Evolutionary conservation across 2,329 filamentous ascomycete genomes (phyloP).

Genomic region (Scolecobasidium constrictum): DNA sequence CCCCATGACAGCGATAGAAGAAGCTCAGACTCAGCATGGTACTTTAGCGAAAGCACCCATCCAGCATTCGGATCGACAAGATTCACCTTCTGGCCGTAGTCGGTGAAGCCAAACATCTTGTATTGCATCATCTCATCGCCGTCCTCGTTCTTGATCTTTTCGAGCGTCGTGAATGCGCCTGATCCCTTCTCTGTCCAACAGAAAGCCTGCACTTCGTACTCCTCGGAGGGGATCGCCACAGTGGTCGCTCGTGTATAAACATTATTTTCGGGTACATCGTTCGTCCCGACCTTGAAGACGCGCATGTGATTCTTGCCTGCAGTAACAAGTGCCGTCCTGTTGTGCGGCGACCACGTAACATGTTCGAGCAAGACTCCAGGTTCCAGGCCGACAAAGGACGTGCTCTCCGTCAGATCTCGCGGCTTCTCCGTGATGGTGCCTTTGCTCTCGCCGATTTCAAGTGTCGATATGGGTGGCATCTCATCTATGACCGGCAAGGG

Average conservation of each 20-base stretch:
- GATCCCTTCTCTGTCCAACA: slow-evolving; percentile 5
- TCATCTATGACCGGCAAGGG: slow-evolving; percentile 26
- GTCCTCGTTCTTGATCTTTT: neutral
- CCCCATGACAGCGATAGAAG: slow-evolving; percentile 9
- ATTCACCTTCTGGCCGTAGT: slow-evolving; percentile 6
- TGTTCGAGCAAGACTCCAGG: slow-evolving; percentile 3
- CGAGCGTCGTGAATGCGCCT: slow-evolving; percentile 3
- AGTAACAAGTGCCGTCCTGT: slow-evolving; percentile 1
- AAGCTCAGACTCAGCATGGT: slow-evolving; percentile 16
- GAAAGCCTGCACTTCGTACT: slow-evolving; percentile 7
- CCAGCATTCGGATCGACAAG: slow-evolving; percentile 6
- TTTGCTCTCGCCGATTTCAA: slow-evolving; percentile 27
- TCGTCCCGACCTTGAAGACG: slow-evolving; percentile 2
- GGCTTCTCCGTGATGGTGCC: slow-evolving; percentile 10
- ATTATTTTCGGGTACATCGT: neutral
- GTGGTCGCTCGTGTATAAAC: neutral
- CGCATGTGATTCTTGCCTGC: slow-evolving; percentile 8
- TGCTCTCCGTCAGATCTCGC: slow-evolving; percentile 15
- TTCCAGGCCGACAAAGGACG: slow-evolving; percentile 1
- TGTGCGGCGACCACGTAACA: slow-evolving; percentile 7
- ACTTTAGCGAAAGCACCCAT: slow-evolving; percentile 1
- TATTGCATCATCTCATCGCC: slow-evolving; percentile 2
- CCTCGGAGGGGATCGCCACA: neutral
- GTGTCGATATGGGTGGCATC: slow-evolving; percentile 24
- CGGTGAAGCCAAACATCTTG: slow-evolving; percentile 6